Conservation (phyloP, 2,329 filamentous ascomycete genomes). For the Curvularia verruculosa region DNA sequence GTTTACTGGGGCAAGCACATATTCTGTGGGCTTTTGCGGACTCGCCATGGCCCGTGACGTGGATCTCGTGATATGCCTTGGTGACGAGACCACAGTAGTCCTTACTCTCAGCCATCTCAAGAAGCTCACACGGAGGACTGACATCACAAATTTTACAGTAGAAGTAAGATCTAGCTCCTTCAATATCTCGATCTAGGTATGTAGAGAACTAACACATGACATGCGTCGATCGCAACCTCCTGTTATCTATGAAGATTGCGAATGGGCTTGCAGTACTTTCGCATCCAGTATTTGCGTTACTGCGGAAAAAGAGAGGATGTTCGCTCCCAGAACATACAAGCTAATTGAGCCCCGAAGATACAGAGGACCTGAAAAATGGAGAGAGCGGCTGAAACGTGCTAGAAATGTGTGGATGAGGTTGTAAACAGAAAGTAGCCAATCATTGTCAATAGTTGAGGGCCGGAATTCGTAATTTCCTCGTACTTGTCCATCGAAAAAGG, state of each 20-base stretch:
- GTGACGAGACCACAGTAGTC: neutral
- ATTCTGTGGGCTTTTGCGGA: neutral
- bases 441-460: neutral
- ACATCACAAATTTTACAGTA: neutral
- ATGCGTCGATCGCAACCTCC: neutral
- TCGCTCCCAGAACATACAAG: neutral
- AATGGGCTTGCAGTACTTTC: too few species aligned
- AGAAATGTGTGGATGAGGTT: neutral
- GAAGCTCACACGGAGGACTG: neutral
- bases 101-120: neutral
- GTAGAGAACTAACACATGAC: neutral
- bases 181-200: neutral
- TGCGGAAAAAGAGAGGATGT: neutral
- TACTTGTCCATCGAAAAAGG: neutral
- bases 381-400: neutral
- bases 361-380: neutral
- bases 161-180: neutral
- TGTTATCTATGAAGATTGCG: neutral
- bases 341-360: neutral
- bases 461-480: neutral
- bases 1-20: neutral
- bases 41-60: neutral
- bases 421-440: neutral
- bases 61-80: neutral
- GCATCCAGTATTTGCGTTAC: neutral